Conservation (phyloP, 768 basidiomycete species). For the Paxillus involutus region DNA sequence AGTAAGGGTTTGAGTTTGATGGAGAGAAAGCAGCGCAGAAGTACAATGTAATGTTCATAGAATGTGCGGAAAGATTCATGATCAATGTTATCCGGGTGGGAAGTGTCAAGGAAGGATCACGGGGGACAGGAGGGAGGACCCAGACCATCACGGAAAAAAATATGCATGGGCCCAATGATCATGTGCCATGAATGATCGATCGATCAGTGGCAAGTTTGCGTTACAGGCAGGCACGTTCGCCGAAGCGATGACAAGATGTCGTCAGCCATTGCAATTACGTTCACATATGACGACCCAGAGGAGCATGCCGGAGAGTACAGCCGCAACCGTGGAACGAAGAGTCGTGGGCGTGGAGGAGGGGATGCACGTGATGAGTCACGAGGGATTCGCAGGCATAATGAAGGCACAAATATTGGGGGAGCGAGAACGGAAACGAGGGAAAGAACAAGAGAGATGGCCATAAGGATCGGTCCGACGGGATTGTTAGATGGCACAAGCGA, state of each 20-base stretch:
- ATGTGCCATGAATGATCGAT: neutral
- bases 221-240: neutral
- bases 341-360: neutral
- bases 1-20: constrained; percentile 10
- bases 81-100: constrained; percentile 8
- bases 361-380: neutral
- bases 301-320: neutral
- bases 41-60: constrained; percentile 3
- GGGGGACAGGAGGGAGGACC: constrained; percentile 1
- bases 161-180: neutral
- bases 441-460: neutral
- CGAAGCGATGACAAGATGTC: constrained; percentile 6
- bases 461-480: constrained; percentile 9
- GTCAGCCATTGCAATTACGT: constrained; percentile 11
- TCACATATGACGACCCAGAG: neutral
- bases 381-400: neutral
- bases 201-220: neutral
- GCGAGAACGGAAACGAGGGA: neutral
- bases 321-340: neutral
- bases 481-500: neutral
- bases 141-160: neutral
- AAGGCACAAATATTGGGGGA: neutral
- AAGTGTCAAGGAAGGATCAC: neutral
- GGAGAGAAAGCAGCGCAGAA: constrained; percentile 8
- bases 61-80: neutral